These are phyloP conservation scores for Nicotiana knightiana DNA, from an alignment of 257 asterid genomes.

Conservation along the genomic window DNA sequence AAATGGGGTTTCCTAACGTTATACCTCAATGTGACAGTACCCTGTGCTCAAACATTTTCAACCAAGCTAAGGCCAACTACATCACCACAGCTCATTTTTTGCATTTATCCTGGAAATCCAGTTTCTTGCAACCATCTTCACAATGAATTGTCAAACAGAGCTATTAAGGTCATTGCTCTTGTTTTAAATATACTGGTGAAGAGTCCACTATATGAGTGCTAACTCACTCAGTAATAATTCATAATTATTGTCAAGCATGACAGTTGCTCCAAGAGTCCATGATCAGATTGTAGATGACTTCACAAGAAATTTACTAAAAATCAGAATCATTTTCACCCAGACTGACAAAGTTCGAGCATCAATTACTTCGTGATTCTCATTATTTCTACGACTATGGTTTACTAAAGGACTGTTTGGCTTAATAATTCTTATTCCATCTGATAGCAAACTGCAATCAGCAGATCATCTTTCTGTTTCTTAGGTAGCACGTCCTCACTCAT, in stretches of 20 bases:
- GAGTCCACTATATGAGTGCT: not conserved
- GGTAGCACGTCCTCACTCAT: not conserved
- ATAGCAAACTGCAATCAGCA: not conserved
- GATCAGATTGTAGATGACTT: not conserved
- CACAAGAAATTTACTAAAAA: not conserved
- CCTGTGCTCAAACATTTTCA: not conserved
- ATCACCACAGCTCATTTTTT: not conserved
- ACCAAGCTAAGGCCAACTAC: not conserved
- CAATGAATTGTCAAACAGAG: not conserved
- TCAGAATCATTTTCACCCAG: not conserved
- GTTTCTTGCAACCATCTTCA: not conserved
- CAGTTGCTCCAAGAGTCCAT: not conserved
- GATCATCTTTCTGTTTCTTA: not conserved
- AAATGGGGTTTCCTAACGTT: not conserved
- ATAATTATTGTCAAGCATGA: not conserved
- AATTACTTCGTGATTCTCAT: not conserved
- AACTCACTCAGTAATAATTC: not conserved
- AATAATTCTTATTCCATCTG: not conserved
- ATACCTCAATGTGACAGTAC: not conserved
- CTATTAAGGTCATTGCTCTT: not conserved
- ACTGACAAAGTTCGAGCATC: not conserved
- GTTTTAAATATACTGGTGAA: not conserved
- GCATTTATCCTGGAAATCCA: not conserved
- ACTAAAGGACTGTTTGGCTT: not conserved
- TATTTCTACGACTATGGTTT: not conserved